These are phyloP conservation scores for Hyaloperonospora brassicae DNA, from an alignment of 352 stramenopile species.

Conservation along the genomic window DNA sequence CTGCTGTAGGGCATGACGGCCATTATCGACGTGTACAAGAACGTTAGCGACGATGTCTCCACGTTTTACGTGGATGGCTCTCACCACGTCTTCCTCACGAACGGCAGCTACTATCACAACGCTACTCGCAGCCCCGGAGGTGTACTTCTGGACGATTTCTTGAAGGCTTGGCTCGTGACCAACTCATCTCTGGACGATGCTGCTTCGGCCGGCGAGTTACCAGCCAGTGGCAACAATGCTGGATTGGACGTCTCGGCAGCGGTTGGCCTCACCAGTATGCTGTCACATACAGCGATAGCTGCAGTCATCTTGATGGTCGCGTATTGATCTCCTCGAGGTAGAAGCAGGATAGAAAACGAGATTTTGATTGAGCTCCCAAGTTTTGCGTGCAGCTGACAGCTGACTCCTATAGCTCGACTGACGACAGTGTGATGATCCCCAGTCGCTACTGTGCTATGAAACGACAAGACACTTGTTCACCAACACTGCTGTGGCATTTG, in stretches of 20 bases:
- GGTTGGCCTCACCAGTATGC: conserved; percentile 9
- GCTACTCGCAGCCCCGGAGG: conserved; percentile 33
- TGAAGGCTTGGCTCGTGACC: conserved; percentile 33
- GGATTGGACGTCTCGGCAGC: conserved; percentile 14
- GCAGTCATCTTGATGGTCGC: conserved; percentile 19
- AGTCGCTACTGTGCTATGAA: conserved; percentile 3
- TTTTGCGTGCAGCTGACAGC: conserved; percentile 9
- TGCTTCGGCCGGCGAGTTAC: conserved; percentile 16
- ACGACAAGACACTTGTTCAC: conserved; percentile 1
- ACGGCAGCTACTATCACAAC: conserved; percentile 41
- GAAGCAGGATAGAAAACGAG: conserved; percentile 8
- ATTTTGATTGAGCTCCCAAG: no score
- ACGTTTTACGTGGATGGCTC: conserved; percentile 42
- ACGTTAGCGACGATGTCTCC: conserved; percentile 35
- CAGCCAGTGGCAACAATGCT: conserved; percentile 7
- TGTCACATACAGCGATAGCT: conserved; percentile 10
- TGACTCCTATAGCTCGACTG: conserved; percentile 18
- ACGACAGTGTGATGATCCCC: conserved; percentile 14
- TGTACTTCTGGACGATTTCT: conserved; percentile 27
- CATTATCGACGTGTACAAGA: conserved; percentile 47
- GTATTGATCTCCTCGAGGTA: conserved; percentile 16
- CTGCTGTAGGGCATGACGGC: conserved; percentile 33
- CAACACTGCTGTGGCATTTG: conserved; percentile 4
- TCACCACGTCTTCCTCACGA: conserved; percentile 46
- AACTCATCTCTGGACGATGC: conserved; percentile 26